A percentile compares a stretch with the other conserved stretches of the same genome.
Evolutionary conservation across 441 rosid species (phyloP).

Genomic region (Viola pubescens): DNA sequence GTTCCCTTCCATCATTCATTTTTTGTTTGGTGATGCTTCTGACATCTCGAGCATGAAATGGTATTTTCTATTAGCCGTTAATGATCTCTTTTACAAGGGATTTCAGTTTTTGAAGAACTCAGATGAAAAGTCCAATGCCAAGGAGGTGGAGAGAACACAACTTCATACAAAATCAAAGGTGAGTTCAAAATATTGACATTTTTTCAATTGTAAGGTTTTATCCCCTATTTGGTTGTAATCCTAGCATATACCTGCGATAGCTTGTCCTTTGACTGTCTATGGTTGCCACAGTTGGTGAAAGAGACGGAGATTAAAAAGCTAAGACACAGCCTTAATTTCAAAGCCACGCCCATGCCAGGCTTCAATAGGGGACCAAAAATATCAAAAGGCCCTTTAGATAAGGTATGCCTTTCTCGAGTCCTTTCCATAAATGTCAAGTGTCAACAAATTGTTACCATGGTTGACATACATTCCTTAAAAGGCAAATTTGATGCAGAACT

Average conservation of each 20-base stretch:
- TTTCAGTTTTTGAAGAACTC: constrained; percentile 43
- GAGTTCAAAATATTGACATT: neutral
- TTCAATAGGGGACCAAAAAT: constrained; percentile 32
- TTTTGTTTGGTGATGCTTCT: neutral
- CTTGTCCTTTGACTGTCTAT: constrained; percentile 6
- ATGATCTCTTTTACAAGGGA: constrained; percentile 10
- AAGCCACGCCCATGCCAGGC: constrained; percentile 44
- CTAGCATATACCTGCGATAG: neutral
- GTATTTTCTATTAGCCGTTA: constrained; percentile 12
- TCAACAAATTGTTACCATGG: neutral
- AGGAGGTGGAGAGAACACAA: constrained; percentile 30
- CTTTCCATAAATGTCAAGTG: neutral
- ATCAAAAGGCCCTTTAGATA: constrained; percentile 36
- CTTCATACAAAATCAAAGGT: constrained; percentile 59
- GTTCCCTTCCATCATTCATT: constrained; percentile 1
- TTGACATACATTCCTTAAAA: neutral
- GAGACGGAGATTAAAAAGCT: constrained; percentile 37
- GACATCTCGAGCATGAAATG: constrained; percentile 5
- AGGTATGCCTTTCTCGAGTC: constrained; percentile 25
- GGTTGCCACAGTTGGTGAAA: constrained; percentile 41
- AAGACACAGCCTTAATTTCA: constrained; percentile 38
- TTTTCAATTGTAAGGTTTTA: neutral
- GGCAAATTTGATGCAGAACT: neutral
- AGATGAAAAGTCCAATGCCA: constrained; percentile 40
- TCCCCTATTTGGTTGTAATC: neutral